phyloP scores from a whole-genome alignment of 2,329 filamentous ascomycete species.

The Colletotrichum incanum region DNA sequence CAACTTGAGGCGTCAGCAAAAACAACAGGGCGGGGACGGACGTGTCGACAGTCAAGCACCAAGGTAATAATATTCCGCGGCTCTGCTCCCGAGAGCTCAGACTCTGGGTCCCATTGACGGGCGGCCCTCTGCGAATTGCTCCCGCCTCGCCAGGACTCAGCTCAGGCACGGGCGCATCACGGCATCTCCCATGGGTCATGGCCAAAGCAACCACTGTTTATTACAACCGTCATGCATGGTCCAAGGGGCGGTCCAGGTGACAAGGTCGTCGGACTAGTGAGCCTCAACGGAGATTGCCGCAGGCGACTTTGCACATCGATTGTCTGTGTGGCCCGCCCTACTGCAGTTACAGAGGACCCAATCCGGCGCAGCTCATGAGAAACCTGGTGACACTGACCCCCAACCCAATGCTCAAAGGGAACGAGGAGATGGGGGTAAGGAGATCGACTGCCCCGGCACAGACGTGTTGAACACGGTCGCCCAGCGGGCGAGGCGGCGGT shows the following conservation, averaged over 20 bases:
- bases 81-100: slow-evolving; percentile 42
- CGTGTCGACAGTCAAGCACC: slow-evolving; percentile 9
- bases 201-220: slow-evolving; percentile 23
- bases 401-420: not conserved
- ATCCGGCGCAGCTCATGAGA: slow-evolving; percentile 34
- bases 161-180: slow-evolving; percentile 34
- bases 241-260: slow-evolving; percentile 20
- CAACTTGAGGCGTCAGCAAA: slow-evolving; percentile 19
- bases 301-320: slow-evolving; percentile 28
- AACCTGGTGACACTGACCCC: slow-evolving; percentile 32
- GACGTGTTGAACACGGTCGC: not conserved
- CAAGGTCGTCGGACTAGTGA: slow-evolving; percentile 14
- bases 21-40: not conserved
- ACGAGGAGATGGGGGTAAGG: not conserved
- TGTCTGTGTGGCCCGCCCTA: slow-evolving; percentile 35
- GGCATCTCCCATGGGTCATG: slow-evolving; percentile 20
- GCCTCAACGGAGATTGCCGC: slow-evolving; percentile 41
- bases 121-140: slow-evolving; percentile 20
- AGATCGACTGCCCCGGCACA: slow-evolving; percentile 4
- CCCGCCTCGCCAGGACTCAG: slow-evolving; percentile 34
- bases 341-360: slow-evolving; percentile 29
- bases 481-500: slow-evolving; percentile 23
- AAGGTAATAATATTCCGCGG: slow-evolving; percentile 36
- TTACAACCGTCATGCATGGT: slow-evolving; percentile 37
- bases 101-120: slow-evolving; percentile 34